Conservation (phyloP, 805 yeast genomes). For the Pichia rugopelliculosa region DNA sequence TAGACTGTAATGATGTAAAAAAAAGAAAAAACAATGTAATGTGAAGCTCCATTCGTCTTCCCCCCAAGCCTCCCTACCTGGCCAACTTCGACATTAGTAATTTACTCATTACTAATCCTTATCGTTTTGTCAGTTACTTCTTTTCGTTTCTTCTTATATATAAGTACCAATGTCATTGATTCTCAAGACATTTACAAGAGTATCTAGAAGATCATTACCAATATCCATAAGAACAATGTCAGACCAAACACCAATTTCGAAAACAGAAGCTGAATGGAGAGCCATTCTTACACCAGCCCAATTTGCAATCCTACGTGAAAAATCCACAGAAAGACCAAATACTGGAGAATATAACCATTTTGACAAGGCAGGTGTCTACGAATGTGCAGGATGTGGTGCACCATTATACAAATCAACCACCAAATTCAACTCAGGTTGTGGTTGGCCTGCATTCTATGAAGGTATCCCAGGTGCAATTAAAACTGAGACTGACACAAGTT, state of each 20-base stretch:
- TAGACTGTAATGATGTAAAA: too few species aligned
- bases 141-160: too few species aligned
- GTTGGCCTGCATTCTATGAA: conserved; percentile 96
- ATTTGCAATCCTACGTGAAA: conserved; percentile 66
- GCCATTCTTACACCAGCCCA: conserved; percentile 72
- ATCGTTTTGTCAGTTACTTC: too few species aligned
- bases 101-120: too few species aligned
- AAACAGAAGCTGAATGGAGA: conserved; percentile 63
- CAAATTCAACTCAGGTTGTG: conserved; percentile 88
- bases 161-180: not conserved
- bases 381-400: conserved; percentile 77
- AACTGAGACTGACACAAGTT: conserved; percentile 49
- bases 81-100: too few species aligned
- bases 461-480: conserved; percentile 76
- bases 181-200: not conserved
- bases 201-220: not conserved
- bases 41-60: too few species aligned
- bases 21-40: too few species aligned
- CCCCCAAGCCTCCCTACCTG: too few species aligned
- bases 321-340: conserved; percentile 63
- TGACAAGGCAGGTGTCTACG: conserved; percentile 53
- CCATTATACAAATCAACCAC: conserved; percentile 76
- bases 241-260: conserved; percentile 1
- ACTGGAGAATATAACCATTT: conserved; percentile 54
- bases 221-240: not conserved